Evolutionary conservation across 2,329 filamentous ascomycete genomes (phyloP).

Genomic region (Aspergillus sp.): DNA sequence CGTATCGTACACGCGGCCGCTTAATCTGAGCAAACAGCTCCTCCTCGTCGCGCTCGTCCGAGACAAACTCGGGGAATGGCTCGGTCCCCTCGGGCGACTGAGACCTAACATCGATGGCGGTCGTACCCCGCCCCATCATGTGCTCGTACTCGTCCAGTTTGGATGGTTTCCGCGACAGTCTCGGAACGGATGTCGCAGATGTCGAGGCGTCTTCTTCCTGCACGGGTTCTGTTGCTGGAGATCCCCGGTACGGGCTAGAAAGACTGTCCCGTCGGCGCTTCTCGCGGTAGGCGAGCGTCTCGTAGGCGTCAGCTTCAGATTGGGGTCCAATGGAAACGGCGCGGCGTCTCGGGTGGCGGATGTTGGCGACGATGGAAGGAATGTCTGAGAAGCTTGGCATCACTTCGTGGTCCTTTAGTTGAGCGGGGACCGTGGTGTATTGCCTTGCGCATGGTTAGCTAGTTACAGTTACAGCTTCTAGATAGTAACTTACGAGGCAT

Average conservation of each 20-base stretch:
- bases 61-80: conserved; percentile 30
- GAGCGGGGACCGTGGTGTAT: conserved; percentile 77
- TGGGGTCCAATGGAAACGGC: conserved; percentile 90
- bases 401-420: conserved; percentile 79
- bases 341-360: conserved; percentile 74
- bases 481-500: conserved; percentile 62
- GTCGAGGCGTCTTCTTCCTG: conserved; percentile 21
- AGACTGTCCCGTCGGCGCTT: conserved; percentile 62
- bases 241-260: conserved; percentile 37
- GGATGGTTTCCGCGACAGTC: conserved; percentile 45
- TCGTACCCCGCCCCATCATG: conserved; percentile 68
- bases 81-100: conserved; percentile 23
- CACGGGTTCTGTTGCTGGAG: conserved; percentile 25
- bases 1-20: conserved; percentile 86
- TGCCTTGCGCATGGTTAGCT: conserved; percentile 46
- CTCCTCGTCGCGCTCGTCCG: conserved; percentile 57
- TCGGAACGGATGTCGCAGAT: conserved; percentile 36
- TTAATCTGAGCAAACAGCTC: conserved; percentile 84
- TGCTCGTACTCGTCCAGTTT: conserved; percentile 65
- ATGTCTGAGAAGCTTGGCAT: conserved; percentile 88
- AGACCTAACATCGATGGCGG: conserved; percentile 33
- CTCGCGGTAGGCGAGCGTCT: conserved; percentile 88
- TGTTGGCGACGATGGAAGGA: conserved; percentile 75
- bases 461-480: neutral
- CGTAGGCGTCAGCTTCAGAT: conserved; percentile 93